Evolutionary conservation across 495 filamentous ascomycete species (phyloP).

Genomic region (Schizothecium vesticola): DNA sequence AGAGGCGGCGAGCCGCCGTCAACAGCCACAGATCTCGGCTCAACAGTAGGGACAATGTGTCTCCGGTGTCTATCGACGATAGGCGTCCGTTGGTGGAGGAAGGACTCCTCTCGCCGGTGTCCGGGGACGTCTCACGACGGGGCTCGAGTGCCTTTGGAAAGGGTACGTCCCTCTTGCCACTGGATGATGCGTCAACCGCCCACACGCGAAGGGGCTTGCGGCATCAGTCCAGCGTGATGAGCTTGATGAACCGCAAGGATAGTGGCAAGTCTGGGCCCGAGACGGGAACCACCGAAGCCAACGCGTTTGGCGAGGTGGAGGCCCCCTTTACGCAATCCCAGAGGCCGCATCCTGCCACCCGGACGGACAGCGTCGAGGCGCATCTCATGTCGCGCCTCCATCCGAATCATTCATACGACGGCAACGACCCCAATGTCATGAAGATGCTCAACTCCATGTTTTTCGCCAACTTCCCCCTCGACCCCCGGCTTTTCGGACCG

Average conservation of each 20-base stretch:
- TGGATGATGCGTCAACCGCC: constrained; percentile 31
- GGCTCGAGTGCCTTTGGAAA: constrained; percentile 27
- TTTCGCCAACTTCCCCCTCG: constrained; percentile 82
- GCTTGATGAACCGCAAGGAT: constrained; percentile 72
- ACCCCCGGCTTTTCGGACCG: constrained; percentile 74
- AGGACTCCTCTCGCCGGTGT: constrained; percentile 21
- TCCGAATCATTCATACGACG: constrained; percentile 68
- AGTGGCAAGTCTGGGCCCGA: constrained; percentile 75
- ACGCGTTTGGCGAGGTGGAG: constrained; percentile 82
- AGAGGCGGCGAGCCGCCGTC: constrained; percentile 51
- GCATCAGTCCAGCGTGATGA: constrained; percentile 75
- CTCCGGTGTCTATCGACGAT: constrained; percentile 32
- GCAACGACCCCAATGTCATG: constrained; percentile 81
- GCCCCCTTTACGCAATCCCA: constrained; percentile 51
- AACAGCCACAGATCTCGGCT: constrained; percentile 48
- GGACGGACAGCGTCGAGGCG: constrained; percentile 28
- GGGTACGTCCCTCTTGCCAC: constrained; percentile 13
- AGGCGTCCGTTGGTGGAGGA: constrained; percentile 26
- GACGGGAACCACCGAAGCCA: constrained; percentile 72
- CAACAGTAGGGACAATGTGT: constrained; percentile 35
- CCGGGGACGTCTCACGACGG: constrained; percentile 27
- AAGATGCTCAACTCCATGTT: constrained; percentile 84
- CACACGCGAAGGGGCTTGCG: constrained; percentile 39
- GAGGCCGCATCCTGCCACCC: constrained; percentile 22
- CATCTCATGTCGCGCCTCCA: constrained; percentile 30